A percentile compares a stretch with the other conserved stretches of the same genome.
These are phyloP conservation scores for Penicillium vulpinum DNA, from an alignment of 2,329 filamentous ascomycete species.

Conservation along the genomic window DNA sequence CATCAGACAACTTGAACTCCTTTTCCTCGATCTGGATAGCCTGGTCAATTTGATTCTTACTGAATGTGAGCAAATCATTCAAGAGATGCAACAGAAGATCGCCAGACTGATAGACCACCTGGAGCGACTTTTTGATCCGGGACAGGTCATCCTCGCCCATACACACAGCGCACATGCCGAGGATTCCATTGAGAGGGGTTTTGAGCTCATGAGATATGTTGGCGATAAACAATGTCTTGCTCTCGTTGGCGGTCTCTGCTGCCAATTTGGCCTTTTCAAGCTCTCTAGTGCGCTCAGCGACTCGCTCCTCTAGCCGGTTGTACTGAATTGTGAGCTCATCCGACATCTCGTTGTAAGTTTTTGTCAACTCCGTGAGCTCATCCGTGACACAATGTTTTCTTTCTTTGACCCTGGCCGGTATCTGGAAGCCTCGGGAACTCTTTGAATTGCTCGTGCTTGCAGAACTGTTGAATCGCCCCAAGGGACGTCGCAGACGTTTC, in stretches of 20 bases:
- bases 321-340: slow-evolving; percentile 89
- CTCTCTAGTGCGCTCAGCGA: slow-evolving; percentile 77
- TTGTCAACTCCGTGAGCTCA: slow-evolving; percentile 78
- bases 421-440: slow-evolving; percentile 62
- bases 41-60: slow-evolving; percentile 91
- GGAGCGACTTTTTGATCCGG: slow-evolving; percentile 77
- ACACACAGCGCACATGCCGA: slow-evolving; percentile 89
- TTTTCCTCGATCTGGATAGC: slow-evolving; percentile 78
- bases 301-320: slow-evolving; percentile 77
- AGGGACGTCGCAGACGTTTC: slow-evolving; percentile 13
- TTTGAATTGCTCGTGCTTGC: not conserved
- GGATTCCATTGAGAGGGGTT: slow-evolving; percentile 86
- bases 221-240: slow-evolving; percentile 94
- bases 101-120: slow-evolving; percentile 84
- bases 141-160: slow-evolving; percentile 84
- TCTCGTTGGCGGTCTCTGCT: slow-evolving; percentile 91
- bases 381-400: slow-evolving; percentile 75
- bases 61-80: slow-evolving; percentile 88
- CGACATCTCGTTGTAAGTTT: slow-evolving; percentile 90
- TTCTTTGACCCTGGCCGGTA: slow-evolving; percentile 78
- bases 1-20: slow-evolving; percentile 81
- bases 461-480: slow-evolving; percentile 14
- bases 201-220: slow-evolving; percentile 82
- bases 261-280: slow-evolving; percentile 87
- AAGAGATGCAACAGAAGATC: slow-evolving; percentile 82